Base-by-base conservation (phyloP, 2,329 filamentous ascomycete genomes). In the Chaetothyriales sp. region DNA sequence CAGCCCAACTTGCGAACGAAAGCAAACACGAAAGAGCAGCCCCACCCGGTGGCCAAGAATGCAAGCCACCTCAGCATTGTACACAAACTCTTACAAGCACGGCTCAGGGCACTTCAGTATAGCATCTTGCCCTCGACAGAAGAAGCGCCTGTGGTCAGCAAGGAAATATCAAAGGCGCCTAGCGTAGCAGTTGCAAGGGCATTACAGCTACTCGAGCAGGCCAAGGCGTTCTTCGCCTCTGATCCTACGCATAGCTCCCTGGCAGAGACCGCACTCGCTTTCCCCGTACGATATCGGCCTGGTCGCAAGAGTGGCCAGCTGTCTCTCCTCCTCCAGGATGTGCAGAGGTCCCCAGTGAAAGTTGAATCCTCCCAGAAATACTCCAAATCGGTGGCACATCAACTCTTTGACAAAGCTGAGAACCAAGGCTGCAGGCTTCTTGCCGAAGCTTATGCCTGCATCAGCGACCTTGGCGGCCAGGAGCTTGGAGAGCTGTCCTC, bases 201-300 rank as follows among this genome's bases (percentile, higher is more conserved):
- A n/a, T 65, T 71, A 47, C 62, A 64, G 15, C 60, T 67, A 46
- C 86, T 95, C 72, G 77, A 82, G 10, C 77, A 78, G 4, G 86
- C 55, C 2, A 37, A 54, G 20, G 51, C 47, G 18, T 40, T 50
- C 7, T 56, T 59, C 22, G 52, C 57, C 15, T 49, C 59, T 44
- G 59, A 95, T 66, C 83, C 89, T 2, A 84, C 92, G 2, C 94
- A 90, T 66, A 94, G 87, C 18, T 85, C 90, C 8, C 77, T 97
- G 15, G 86, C 90, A 46, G 92, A 98, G 62, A 95, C 92, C 0
- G 95, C 89, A 0, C 82, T 95, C 22, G 94, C 89, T 0, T 88
- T 89, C 1, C 82, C 89, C 0, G 57, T 73, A 90, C 25, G 70
- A 71, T 20, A 63, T 66, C 57, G 64, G 67, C 55, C 53, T 59